Evolutionary conservation across 352 stramenopile genomes (phyloP), one percentile per base, ranked within the genome.

Genomic region (Aphanomyces astaci): DNA sequence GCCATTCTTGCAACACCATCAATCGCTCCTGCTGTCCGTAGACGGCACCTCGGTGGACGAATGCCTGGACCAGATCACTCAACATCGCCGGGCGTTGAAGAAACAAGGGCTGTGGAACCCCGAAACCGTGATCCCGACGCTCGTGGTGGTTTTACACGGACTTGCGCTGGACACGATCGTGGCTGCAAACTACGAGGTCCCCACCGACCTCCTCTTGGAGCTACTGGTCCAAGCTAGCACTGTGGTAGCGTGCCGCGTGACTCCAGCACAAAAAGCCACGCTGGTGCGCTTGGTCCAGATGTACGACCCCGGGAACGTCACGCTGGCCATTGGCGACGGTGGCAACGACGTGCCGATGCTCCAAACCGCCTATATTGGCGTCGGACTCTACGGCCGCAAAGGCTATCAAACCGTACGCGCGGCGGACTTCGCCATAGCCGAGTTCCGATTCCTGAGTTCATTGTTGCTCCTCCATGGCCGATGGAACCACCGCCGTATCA

Each of bases 301-400:
- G 9, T 91, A 81, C 0, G 22, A 45, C 22, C 36, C 28, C 39
- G 22, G 75, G 22, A 43, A 28, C 30, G 40, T 95, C 11, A 98
- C 95, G 0, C 78, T 99, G 4, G 96, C 96, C 4, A 97, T 99
- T 56, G 97, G 97, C 22, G 97, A 99, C 76, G 97, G 97, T 48
- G 97, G 97, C 0, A 99, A 99, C 72, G 97, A 99, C 73, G 96
- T 99, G 25, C 96, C 94, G 63, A 99, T 99, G 97, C 99, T 99
- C 65, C 96, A 99, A 81, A 95, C 98, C 76, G 97, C 97, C 33
- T 93, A 99, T 57, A 92, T 99, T 48, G 97, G 97, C 30, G 93
- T 99, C 56, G 97, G 98, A 2, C 99, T 99, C 65, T 98, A 96
- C 49, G 97, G 98, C 10, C 87, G 98, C 59, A 97, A 99, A 86